These are phyloP conservation scores for Pythium vanterpoolii DNA, from an alignment of 352 stramenopile genomes.

Conservation along the genomic window DNA sequence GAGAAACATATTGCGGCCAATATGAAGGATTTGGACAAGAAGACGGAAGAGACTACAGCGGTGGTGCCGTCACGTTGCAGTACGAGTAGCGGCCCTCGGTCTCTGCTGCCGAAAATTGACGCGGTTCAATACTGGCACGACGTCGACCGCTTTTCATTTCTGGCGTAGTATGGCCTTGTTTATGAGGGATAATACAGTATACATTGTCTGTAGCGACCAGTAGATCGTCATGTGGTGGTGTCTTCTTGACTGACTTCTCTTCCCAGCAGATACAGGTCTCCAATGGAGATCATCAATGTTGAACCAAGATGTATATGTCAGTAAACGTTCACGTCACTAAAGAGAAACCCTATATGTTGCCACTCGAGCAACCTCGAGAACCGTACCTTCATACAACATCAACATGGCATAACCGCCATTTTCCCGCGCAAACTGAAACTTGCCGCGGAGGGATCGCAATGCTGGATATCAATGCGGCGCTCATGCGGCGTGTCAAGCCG, in stretches of 20 bases:
- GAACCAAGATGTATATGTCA: conserved; percentile 3
- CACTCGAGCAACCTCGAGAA: background rate
- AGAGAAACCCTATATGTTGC: background rate
- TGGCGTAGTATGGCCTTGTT: background rate
- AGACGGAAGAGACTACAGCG: background rate
- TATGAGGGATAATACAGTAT: background rate
- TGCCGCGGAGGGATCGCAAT: conserved; percentile 1
- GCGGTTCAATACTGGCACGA: conserved; percentile 26
- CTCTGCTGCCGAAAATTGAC: conserved; percentile 6
- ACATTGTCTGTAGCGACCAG: background rate
- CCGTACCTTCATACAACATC: background rate
- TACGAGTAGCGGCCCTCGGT: background rate
- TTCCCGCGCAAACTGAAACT: conserved; percentile 16
- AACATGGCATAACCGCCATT: background rate
- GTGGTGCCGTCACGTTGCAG: background rate
- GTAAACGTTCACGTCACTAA: conserved; percentile 11
- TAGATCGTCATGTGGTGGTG: background rate
- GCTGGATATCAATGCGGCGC: conserved; percentile 35
- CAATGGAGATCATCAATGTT: background rate
- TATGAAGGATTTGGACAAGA: background rate
- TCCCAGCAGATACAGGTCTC: background rate
- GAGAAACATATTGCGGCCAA: background rate
- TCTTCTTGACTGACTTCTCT: background rate
- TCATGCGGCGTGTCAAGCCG: conserved; percentile 42
- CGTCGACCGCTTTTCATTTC: conserved; percentile 25